phyloP scores from a whole-genome alignment of 2,329 filamentous ascomycete genomes.

The Aotearoamyces nothofagi region DNA sequence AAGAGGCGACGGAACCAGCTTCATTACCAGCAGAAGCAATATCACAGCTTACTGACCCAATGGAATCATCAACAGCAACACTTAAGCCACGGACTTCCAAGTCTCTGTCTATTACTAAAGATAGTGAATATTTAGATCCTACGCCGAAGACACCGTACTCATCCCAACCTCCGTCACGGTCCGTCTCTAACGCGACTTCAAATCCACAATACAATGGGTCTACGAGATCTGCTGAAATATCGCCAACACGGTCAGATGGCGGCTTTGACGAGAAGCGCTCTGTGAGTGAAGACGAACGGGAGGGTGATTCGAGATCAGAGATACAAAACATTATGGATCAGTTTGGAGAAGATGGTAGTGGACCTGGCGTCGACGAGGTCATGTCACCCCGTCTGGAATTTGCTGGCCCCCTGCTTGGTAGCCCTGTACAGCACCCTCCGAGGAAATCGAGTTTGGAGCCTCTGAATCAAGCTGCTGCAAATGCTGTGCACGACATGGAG shows the following conservation, averaged over 20 bases:
- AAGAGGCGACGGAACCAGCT: constrained; percentile 2
- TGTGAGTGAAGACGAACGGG: constrained; percentile 45
- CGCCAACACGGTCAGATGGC: constrained; percentile 38
- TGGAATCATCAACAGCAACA: constrained; percentile 21
- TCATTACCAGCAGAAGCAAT: too few species aligned
- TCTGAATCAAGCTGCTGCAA: constrained; percentile 21
- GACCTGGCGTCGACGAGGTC: constrained; percentile 63
- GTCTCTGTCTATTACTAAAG: neutral
- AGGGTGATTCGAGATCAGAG: constrained; percentile 62
- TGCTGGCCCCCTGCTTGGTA: constrained; percentile 61
- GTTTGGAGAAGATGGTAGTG: constrained; percentile 63
- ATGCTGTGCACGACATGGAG: constrained; percentile 12
- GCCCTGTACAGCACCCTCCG: constrained; percentile 56
- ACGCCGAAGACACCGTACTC: constrained; percentile 16
- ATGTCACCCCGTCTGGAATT: constrained; percentile 83
- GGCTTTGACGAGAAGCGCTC: constrained; percentile 41
- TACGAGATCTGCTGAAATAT: constrained; percentile 24
- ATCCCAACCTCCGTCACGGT: constrained; percentile 25
- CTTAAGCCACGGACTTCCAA: constrained; percentile 14
- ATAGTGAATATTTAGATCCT: constrained; percentile 7
- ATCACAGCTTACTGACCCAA: constrained; percentile 11
- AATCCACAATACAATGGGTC: constrained; percentile 19
- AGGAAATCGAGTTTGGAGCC: constrained; percentile 79
- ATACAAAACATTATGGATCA: constrained; percentile 98
- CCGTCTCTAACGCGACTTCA: constrained; percentile 21